phyloP scores from a whole-genome alignment of 2,329 filamentous ascomycete species.

The Clonostachys sp. region DNA sequence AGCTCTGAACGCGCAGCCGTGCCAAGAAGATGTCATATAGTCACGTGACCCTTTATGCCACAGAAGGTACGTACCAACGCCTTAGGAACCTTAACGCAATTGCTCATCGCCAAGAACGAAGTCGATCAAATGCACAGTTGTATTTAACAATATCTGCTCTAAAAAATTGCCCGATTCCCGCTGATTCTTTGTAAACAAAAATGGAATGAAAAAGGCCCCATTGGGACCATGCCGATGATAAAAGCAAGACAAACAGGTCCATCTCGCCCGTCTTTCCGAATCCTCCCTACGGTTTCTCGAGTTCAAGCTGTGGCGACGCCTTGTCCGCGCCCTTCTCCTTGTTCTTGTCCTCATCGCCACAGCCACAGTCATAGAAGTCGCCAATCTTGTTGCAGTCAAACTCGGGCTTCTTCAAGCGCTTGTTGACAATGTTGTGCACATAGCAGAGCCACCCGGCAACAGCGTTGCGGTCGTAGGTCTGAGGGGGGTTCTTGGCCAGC shows the following conservation, averaged over 20 bases:
- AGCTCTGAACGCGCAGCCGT: conserved; percentile 40
- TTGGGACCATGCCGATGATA: too few species aligned
- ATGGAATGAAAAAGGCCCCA: background rate
- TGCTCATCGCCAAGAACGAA: too few species aligned
- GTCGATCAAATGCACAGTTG: background rate
- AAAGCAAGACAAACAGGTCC: too few species aligned
- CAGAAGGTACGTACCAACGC: too few species aligned
- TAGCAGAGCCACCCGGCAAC: conserved; percentile 66
- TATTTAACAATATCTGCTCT: background rate
- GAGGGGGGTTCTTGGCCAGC: conserved; percentile 58
- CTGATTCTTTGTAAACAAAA: background rate
- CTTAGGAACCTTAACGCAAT: too few species aligned
- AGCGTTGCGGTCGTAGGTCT: conserved; percentile 57
- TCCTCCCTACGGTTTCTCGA: background rate
- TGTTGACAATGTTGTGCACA: conserved; percentile 64
- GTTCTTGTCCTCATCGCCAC: conserved; percentile 57
- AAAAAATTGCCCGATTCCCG: background rate
- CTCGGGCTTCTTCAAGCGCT: conserved; percentile 52
- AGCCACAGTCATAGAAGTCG: conserved; percentile 69
- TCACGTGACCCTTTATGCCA: conserved; percentile 9
- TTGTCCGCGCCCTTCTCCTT: conserved; percentile 22
- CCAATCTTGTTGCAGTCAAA: conserved; percentile 67
- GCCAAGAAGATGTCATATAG: conserved; percentile 7
- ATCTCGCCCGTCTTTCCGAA: too few species aligned
- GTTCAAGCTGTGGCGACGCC: conserved; percentile 6